A percentile compares a stretch with the other conserved stretches of the same genome.
Evolutionary conservation across 2,329 filamentous ascomycete species (phyloP).

Genomic region (Calonectria leucothoes): DNA sequence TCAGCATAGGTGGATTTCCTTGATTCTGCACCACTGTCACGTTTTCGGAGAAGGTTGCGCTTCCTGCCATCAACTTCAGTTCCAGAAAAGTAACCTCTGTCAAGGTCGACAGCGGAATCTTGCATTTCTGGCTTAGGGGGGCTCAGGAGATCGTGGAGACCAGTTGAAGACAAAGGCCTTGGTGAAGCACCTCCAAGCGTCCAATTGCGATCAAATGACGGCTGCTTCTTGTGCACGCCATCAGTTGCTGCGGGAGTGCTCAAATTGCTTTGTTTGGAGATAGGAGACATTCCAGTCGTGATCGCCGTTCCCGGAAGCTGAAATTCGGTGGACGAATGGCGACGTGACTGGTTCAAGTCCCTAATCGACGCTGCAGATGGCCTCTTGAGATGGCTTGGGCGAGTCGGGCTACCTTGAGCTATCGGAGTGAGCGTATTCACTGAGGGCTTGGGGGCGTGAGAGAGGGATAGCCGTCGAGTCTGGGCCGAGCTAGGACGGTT

Average conservation of each 20-base stretch:
- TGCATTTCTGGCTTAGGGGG: constrained; percentile 54
- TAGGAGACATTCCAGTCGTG: constrained; percentile 37
- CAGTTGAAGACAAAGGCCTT: constrained; percentile 65
- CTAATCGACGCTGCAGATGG: constrained; percentile 87
- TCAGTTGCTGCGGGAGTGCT: constrained; percentile 56
- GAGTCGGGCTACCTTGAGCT: constrained; percentile 58
- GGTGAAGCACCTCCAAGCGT: constrained; percentile 66
- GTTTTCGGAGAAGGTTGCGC: constrained; percentile 85
- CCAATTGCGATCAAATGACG: constrained; percentile 79
- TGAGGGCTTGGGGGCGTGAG: constrained; percentile 61
- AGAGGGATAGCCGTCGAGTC: constrained; percentile 60
- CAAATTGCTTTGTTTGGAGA: constrained; percentile 55
- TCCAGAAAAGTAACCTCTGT: constrained; percentile 94
- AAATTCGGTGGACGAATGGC: constrained; percentile 89
- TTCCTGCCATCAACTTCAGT: constrained; percentile 82
- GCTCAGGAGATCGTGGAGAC: constrained; percentile 57
- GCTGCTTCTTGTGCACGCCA: constrained; percentile 69
- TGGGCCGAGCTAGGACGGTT: constrained; percentile 61
- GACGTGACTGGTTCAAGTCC: constrained; percentile 84
- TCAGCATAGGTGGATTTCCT: constrained; percentile 82
- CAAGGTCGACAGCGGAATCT: constrained; percentile 71
- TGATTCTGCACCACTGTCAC: constrained; percentile 72
- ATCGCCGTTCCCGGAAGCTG: constrained; percentile 51
- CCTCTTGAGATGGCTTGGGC: constrained; percentile 64
- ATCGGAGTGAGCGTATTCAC: constrained; percentile 56